Base-by-base conservation (phyloP, 2,329 filamentous ascomycete species). In the Rasamsonia emersonii region DNA sequence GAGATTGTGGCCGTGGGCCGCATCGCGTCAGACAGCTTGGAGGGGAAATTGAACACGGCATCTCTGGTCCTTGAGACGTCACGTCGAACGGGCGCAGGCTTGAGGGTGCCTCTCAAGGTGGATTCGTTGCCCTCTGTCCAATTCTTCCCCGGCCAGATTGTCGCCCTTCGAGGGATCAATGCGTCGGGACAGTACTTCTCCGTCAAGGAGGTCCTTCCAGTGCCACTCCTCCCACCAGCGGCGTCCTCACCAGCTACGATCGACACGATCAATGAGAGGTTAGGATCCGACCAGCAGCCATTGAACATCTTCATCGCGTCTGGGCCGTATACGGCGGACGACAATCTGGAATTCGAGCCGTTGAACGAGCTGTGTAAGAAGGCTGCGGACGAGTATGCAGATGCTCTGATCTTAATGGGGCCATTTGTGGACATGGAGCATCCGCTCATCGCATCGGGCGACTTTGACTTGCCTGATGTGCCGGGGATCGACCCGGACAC, bases 371-470 rank as follows among this genome's bases (percentile, higher is more conserved):
- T 98, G 10, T 89, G 89, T 53, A 72, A 73, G 44, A 79, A 80
- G 47, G 86, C 88, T 6, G 77, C 77, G 10, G 77, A 85, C 42
- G 74, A 71, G 14, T 79, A 75, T 42, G 82, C 80, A 8, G 91
- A 98, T 54, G 75, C 76, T 3, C 62, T 98, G 17, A 71, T 96
- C 25, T 68, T 98, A 6, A 67, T 75, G 3, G 91, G 91, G 0
- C 91, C 91, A 0, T 95, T 98, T 54, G 70, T 98, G 43, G 91
- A 96, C 54, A 70, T 82, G 20, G 86, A 95, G 46, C 91, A 98
- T 54, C 89, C 91, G 0, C 68, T 93, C 16, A 74, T 98, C 33
- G 84, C 86, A 15, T 72, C 75, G 10, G 80, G 86, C 42, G 82
- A 89, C 60, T 80, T 89, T 52, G 76, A 89, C 49, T 68, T 86